Evolutionary conservation across 495 filamentous ascomycete species (phyloP), one percentile per base, ranked within the genome.

Genomic region (Aspergillus affinis): DNA sequence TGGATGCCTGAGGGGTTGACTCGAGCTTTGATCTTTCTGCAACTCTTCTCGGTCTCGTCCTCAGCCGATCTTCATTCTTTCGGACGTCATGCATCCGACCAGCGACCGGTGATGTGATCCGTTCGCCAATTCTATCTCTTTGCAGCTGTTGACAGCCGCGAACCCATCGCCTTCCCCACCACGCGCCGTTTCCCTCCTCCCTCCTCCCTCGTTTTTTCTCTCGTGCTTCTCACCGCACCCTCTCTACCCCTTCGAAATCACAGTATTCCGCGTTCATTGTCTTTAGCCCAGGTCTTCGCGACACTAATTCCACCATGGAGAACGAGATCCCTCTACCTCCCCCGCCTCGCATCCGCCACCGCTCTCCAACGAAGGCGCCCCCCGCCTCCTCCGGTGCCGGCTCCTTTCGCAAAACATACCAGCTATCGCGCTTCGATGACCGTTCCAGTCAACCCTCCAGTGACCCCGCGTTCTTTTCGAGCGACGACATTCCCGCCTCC

Each of bases 401-500:
- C n/a, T 69, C 69, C n/a, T 69, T 73, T 21, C 64, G 57, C 58
- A 73, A 69, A 56, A 61, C 75, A 18, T 64, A 72, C 51, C 70
- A 68, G 20, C 59, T 75, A 2, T 73, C 75, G 20, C 72, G 71
- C 12, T 73, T 75, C 47, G 76, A 79, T 48, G 76, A 79, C 48
- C 68, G 66, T 54, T 78, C 77, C 21, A 78, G 76, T 64, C 75
- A 78, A 50, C 77, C 77, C 29, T 91, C 89, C 27, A 91, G 88
- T 64, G 89, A 92, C 63, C 87, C 88, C 4, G 85, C 89, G 12
- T 66, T 91, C 5, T 93, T 93, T 73, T 91, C 88, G 0, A 91
- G 88, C 62, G 90, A 93, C 60, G 90, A 93, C 61, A 83, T 88
- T 48, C 87, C 88, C 7, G 80, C 83, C 1, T 75, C 86, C 5